phyloP scores from a whole-genome alignment of 306 rosid species.

The Lathyrus aphaca region DNA sequence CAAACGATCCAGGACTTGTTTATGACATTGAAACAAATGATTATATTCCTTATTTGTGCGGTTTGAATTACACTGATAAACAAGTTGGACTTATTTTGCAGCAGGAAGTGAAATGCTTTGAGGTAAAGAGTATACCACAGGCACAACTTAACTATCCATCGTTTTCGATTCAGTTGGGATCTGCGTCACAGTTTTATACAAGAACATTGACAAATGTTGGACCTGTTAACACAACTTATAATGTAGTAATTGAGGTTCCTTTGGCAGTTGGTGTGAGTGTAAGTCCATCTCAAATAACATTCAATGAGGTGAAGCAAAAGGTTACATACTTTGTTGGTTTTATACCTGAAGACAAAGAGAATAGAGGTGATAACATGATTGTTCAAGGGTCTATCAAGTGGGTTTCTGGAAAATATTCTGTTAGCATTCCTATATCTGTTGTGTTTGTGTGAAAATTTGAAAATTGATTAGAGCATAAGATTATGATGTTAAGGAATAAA shows the following conservation, averaged over 20 bases:
- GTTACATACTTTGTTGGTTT: constrained; percentile 42
- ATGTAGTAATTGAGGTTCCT: constrained; percentile 37
- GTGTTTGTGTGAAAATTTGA: constrained; percentile 36
- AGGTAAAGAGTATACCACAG: constrained; percentile 38
- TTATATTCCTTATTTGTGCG: constrained; percentile 62
- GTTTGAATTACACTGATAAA: constrained; percentile 51
- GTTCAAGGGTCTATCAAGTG: constrained; percentile 56
- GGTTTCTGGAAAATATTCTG: constrained; percentile 49
- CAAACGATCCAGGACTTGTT: constrained; percentile 54
- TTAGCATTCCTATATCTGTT: constrained; percentile 51
- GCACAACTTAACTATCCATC: constrained; percentile 65
- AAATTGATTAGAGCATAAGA: neutral
- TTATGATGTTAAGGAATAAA: neutral
- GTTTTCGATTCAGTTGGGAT: constrained; percentile 41
- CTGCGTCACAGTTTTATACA: constrained; percentile 43
- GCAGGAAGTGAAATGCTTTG: constrained; percentile 38
- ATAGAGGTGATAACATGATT: constrained; percentile 29
- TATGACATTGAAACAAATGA: constrained; percentile 50
- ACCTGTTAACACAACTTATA: constrained; percentile 43
- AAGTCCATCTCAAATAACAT: constrained; percentile 41
- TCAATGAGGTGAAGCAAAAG: constrained; percentile 49
- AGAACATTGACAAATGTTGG: constrained; percentile 64
- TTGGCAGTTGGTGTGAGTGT: constrained; percentile 41
- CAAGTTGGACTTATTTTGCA: constrained; percentile 40
- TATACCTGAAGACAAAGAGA: constrained; percentile 36